Evolutionary conservation across 202 grass and related monocot species (phyloP).

Genomic region (Panicum virgatum): DNA sequence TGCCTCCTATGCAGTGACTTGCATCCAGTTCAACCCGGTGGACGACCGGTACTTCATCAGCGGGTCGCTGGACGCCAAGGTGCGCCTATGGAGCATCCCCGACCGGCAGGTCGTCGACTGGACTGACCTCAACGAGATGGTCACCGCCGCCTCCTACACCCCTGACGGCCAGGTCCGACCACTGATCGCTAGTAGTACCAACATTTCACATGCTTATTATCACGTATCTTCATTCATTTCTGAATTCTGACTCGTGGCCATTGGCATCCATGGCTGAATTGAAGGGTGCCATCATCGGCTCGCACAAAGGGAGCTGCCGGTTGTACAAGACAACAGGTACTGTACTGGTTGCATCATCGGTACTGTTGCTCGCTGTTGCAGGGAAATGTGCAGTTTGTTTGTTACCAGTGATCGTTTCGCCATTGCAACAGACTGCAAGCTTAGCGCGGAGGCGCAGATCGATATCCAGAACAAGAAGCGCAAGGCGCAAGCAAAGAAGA

Average conservation of each 20-base stretch:
- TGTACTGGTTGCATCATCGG: background rate
- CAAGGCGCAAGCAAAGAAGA: conserved; percentile 79
- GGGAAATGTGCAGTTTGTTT: background rate
- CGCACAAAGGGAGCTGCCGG: conserved; percentile 81
- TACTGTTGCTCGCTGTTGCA: background rate
- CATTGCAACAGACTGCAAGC: conserved; percentile 62
- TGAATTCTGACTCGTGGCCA: conserved; percentile 9
- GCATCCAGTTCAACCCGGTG: conserved; percentile 91
- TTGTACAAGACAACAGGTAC: conserved; percentile 80
- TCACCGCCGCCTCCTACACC: conserved; percentile 79
- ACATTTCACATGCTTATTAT: background rate
- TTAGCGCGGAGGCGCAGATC: conserved; percentile 65
- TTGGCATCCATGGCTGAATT: background rate
- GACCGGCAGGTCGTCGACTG: conserved; percentile 90
- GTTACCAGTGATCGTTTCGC: background rate
- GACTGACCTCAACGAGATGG: conserved; percentile 95
- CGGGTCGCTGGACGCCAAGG: conserved; percentile 86
- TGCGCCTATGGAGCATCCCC: conserved; percentile 81
- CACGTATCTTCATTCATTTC: too few relatives aligned
- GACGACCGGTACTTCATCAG: conserved; percentile 93
- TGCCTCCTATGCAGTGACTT: conserved; percentile 51
- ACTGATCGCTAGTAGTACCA: background rate
- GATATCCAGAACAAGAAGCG: conserved; percentile 72
- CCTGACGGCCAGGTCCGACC: conserved; percentile 60
- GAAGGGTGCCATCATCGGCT: conserved; percentile 80